A percentile compares a stretch with the other conserved stretches of the same genome.
Conservation (phyloP, 495 filamentous ascomycete genomes). For the Chaetomium fimeti region DNA sequence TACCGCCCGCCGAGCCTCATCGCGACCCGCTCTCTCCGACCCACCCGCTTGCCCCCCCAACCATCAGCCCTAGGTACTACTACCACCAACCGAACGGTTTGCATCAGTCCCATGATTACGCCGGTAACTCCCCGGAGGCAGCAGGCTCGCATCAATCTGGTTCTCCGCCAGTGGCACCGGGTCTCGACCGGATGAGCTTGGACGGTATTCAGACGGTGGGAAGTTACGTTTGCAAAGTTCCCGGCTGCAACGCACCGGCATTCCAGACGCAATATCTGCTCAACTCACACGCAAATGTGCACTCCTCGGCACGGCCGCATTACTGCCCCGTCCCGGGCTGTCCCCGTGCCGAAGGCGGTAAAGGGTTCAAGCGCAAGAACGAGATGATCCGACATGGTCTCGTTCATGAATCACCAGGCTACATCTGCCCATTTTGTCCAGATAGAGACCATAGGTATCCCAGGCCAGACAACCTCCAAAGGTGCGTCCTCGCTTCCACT, state of each 20-base stretch:
- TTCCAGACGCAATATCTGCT: slow-evolving; percentile 83
- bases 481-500: slow-evolving; percentile 51
- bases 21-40: slow-evolving; percentile 31
- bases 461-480: slow-evolving; percentile 93
- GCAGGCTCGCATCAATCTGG: slow-evolving; percentile 35
- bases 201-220: slow-evolving; percentile 37
- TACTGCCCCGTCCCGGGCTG: slow-evolving; percentile 85
- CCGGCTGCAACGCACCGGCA: slow-evolving; percentile 73
- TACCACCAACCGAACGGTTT: slow-evolving; percentile 24
- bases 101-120: slow-evolving; percentile 26
- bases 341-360: slow-evolving; percentile 75
- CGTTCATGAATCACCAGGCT: slow-evolving; percentile 92
- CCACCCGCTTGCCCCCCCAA: slow-evolving; percentile 17
- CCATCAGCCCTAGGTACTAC: slow-evolving; percentile 18
- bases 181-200: slow-evolving; percentile 53
- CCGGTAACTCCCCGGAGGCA: slow-evolving; percentile 35
- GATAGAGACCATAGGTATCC: slow-evolving; percentile 97
- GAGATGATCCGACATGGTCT: slow-evolving; percentile 98
- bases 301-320: slow-evolving; percentile 85
- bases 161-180: slow-evolving; percentile 41
- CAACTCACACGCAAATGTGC: slow-evolving; percentile 97
- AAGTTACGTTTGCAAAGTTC: slow-evolving; percentile 31
- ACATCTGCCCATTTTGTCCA: slow-evolving; percentile 95
- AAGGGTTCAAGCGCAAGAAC: slow-evolving; percentile 98
- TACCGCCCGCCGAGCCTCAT: slow-evolving; percentile 35